phyloP scores from a whole-genome alignment of 805 yeast genomes.

The Metschnikowia shivogae region DNA sequence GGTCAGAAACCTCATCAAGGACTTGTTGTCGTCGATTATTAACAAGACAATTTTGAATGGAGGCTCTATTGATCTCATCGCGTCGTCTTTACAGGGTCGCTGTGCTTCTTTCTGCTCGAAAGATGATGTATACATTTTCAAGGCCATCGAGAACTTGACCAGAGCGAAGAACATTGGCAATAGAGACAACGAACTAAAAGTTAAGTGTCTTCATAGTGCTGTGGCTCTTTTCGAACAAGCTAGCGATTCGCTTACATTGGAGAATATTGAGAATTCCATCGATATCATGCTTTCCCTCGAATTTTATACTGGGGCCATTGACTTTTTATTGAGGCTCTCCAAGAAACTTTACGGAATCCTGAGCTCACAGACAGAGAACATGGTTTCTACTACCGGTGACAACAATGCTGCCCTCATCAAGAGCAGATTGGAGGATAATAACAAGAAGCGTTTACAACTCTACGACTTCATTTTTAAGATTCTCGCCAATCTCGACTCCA shows the following conservation, averaged over 20 bases:
- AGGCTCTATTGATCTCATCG: conserved; percentile 87
- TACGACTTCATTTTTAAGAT: conserved; percentile 75
- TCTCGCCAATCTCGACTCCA: conserved; percentile 64
- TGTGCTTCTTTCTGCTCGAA: conserved; percentile 95
- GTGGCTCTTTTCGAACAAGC: conserved; percentile 74
- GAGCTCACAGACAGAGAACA: conserved; percentile 3
- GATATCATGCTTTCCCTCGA: conserved; percentile 72
- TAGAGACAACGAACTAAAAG: conserved; percentile 65
- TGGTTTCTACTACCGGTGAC: conserved; percentile 8
- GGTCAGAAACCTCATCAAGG: conserved; percentile 69
- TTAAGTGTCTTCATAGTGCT: conserved; percentile 66
- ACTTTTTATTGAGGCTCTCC: conserved; percentile 75
- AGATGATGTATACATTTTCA: conserved; percentile 87
- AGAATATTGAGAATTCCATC: conserved; percentile 76
- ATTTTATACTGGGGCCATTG: conserved; percentile 80
- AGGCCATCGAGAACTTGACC: conserved; percentile 88
- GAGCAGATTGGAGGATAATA: conserved; percentile 13
- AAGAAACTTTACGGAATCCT: conserved; percentile 44
- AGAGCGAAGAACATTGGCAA: conserved; percentile 74
- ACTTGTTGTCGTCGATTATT: conserved; percentile 81
- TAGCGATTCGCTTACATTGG: conserved; percentile 70
- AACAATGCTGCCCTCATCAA: conserved; percentile 6
- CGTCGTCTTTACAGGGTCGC: conserved; percentile 81
- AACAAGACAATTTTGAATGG: conserved; percentile 86
- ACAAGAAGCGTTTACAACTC: conserved; percentile 33